Percentiles rank a stretch among this genome's conserved stretches.
phyloP scores from a whole-genome alignment of 257 asterid genomes.

The Dorcoceras hygrometricum region DNA sequence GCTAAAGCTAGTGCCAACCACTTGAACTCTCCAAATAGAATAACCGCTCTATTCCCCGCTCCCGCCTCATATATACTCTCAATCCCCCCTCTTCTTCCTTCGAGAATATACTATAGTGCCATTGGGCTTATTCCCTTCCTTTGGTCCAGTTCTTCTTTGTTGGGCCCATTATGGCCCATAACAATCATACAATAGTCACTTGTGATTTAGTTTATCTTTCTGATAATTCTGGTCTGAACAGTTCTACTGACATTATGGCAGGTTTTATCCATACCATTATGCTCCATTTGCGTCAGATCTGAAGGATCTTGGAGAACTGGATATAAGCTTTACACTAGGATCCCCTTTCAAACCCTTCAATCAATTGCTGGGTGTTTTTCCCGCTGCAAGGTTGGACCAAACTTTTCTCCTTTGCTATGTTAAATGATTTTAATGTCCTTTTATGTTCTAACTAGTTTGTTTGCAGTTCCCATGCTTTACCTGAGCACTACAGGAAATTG shows the following conservation, averaged over 20 bases:
- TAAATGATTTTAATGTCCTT: slow-evolving; percentile 1
- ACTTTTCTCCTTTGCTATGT: slow-evolving; percentile 14
- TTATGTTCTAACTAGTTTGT: slow-evolving; percentile 36
- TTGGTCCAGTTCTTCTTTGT: too few species aligned
- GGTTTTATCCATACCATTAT: slow-evolving; percentile 97
- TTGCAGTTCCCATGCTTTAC: slow-evolving; percentile 94
- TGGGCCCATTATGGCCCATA: too few species aligned
- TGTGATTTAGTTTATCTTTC: slow-evolving; percentile 6
- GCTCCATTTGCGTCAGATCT: slow-evolving; percentile 99
- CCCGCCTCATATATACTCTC: too few species aligned
- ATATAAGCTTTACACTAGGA: slow-evolving; percentile 73
- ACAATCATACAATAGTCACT: background rate
- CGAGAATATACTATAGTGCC: too few species aligned
- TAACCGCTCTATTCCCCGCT: too few species aligned
- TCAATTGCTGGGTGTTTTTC: slow-evolving; percentile 92
- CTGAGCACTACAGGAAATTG: slow-evolving; percentile 73
- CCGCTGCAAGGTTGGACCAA: slow-evolving; percentile 83
- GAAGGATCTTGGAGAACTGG: slow-evolving; percentile 67
- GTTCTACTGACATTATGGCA: slow-evolving; percentile 33
- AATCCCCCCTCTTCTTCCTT: too few species aligned
- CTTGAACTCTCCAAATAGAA: too few species aligned
- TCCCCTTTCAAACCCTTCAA: slow-evolving; percentile 94
- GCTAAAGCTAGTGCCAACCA: too few species aligned
- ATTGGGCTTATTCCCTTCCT: too few species aligned
- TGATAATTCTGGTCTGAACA: slow-evolving; percentile 24